Percentiles rank a stretch among this genome's conserved stretches.
Evolutionary conservation across 1,284 basidiomycete genomes (phyloP).

Genomic region (Ganoderma lucidum): DNA sequence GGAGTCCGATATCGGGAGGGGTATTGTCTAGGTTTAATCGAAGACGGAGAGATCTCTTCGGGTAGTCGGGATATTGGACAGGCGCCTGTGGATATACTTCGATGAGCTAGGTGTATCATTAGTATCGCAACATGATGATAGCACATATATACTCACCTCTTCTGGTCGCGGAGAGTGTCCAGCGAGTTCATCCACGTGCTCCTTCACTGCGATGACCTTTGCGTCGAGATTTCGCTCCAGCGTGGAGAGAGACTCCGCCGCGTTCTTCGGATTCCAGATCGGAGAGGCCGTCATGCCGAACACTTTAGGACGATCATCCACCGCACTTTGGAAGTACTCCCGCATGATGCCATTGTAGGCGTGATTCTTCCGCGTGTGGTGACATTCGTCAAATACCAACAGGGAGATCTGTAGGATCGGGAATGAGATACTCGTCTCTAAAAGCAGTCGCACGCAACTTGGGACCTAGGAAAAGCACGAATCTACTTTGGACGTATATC

Average conservation of each 20-base stretch:
- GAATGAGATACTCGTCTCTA: not conserved
- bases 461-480: not conserved
- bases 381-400: constrained; percentile 86
- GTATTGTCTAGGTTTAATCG: constrained; percentile 57
- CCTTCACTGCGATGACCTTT: constrained; percentile 75
- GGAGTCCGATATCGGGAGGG: constrained; percentile 52
- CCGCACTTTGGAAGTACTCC: constrained; percentile 69
- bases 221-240: constrained; percentile 78
- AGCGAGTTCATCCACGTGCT: constrained; percentile 69
- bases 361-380: constrained; percentile 81
- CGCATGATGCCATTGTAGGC: constrained; percentile 84
- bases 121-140: constrained; percentile 4
- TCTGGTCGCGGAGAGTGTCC: constrained; percentile 67
- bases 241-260: constrained; percentile 61
- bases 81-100: constrained; percentile 62
- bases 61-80: constrained; percentile 57
- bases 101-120: constrained; percentile 54
- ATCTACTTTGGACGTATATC: not conserved
- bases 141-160: constrained; percentile 56
- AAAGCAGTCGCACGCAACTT: not conserved
- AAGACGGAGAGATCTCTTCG: constrained; percentile 61
- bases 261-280: constrained; percentile 77
- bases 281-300: constrained; percentile 92
- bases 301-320: constrained; percentile 70
- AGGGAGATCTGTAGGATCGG: constrained; percentile 64